Evolutionary conservation across 1,284 basidiomycete genomes (phyloP), one percentile per base, ranked within the genome.

Genomic region (Cryptococcus sp.): DNA sequence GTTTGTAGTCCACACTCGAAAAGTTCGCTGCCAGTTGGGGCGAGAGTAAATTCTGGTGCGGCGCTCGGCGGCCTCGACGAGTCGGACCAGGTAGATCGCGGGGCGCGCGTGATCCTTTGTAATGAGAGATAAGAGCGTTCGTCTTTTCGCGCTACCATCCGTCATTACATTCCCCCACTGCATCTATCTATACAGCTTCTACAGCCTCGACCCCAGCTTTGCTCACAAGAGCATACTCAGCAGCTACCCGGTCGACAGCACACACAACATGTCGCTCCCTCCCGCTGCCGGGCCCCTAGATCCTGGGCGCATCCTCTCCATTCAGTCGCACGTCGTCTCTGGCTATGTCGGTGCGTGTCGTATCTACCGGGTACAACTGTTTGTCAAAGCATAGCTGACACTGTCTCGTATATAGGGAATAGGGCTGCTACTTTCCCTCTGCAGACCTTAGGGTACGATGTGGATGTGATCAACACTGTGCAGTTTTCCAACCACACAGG

Each of bases 391-490:
- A 28, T 38, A 39, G 39, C 37, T 53, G 42, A 24, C 20, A 39
- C 48, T 56, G 9, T 52, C 20, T 35, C 11, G 50, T 44, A 18
- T 23, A 39, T 63, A 93, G 94, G 82, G 50, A 84, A 83, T 63
- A 76, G 81, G 52, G 91, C 94, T 2, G 95, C 95, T 0, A 88
- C 91, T 0, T 97, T 99, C 71, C 94, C 95, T 0, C 82, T 98
- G 15, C 94, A 98, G 77, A 87, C 91, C 59, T 83, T 98, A 45
- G 95, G 93, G 23, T 98, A 89, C 78, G 93, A 98, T 65, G 93
- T 98, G 42, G 95, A 98, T 79, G 91, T 91, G 23, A 84, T 97
- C 42, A 97, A 98, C 76, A 96, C 94, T 0, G 95, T 98, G 46
- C 84, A 83, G 81, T 82, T 81, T 65, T 90, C 89, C 15, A 99